These are phyloP conservation scores for Lactarius deliciosus DNA, from an alignment of 768 basidiomycete genomes.

Conservation along the genomic window DNA sequence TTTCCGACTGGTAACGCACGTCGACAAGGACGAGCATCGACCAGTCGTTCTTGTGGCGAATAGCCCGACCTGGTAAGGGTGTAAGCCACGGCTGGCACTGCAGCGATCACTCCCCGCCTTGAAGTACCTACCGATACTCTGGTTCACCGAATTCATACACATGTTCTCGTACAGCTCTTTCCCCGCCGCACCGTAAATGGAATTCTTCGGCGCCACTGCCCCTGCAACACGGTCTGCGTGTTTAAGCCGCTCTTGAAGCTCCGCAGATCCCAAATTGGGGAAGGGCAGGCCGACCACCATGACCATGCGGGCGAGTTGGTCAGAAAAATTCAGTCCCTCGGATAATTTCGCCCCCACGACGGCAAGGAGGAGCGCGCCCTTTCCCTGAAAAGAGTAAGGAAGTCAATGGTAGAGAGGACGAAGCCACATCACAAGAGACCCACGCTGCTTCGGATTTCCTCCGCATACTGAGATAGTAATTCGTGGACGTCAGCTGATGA, in stretches of 20 bases:
- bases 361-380: conserved; percentile 84
- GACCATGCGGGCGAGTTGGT: conserved; percentile 70
- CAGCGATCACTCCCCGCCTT: neutral
- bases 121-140: conserved; percentile 77
- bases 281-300: conserved; percentile 90
- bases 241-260: conserved; percentile 87
- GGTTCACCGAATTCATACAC: conserved; percentile 95
- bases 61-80: conserved; percentile 70
- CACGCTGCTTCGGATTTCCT: conserved; percentile 19
- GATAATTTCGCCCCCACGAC: conserved; percentile 93
- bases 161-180: conserved; percentile 87
- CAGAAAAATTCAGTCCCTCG: conserved; percentile 71
- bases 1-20: conserved; percentile 65
- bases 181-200: conserved; percentile 42
- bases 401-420: neutral
- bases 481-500: conserved; percentile 23
- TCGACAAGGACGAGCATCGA: conserved; percentile 88
- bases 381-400: conserved; percentile 26
- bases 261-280: conserved; percentile 86
- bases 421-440: neutral
- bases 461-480: conserved; percentile 16
- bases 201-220: conserved; percentile 49
- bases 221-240: conserved; percentile 68
- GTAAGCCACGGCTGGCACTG: neutral
- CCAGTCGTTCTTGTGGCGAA: conserved; percentile 90